Evolutionary conservation across 1,139 yeast genomes (phyloP), one percentile per base, ranked within the genome.

Genomic region (Zygoascus hellenicus): DNA sequence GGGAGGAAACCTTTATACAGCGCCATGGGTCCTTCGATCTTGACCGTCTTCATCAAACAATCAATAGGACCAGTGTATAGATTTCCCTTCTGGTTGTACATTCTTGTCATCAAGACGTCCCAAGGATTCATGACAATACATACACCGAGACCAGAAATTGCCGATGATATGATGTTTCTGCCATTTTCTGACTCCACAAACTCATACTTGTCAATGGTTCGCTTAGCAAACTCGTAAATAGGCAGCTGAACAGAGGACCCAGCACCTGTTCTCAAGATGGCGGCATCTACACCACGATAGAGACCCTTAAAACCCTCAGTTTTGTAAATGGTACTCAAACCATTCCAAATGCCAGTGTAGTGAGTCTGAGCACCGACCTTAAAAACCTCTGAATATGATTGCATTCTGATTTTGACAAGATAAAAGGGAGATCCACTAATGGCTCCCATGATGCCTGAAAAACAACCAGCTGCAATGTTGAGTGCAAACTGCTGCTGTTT

Each of bases 221-320:
- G 68, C 66, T 92, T 92, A 46, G 90, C 79, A 55, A 78, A 77
- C 65, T 83, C 85, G 68, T 92, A 92, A 44, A 89, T 80, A n/a
- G 98, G 97, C 58, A 92, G 72, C 70, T 92, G 98, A 29, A 89
- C 97, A 33, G 96, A 77, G 9, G 97, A 90, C 1, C 98, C 98
- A 43, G 92, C 86, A 59, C 97, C 96, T 1, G 98, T 92, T 66
- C 98, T 78, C 54, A 92, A 69, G 41, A 89, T 78, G 1, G 98
- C 97, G 2, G 98, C 96, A 63, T 88, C 96, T 3, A 89, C 88
- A 53, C 98, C 98, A 53, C 95, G 75, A 67, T 81, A 90, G 51
- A 86, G 71, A 1, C 97, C 97, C 48, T 66, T 69, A 52, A 88
- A 43, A 2, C 97, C 97, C 60, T 87, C 96, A 0, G 75, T 66